Evolutionary conservation across 805 yeast genomes (phyloP).

Genomic region (Hemisphaericaspora nanyangensis): DNA sequence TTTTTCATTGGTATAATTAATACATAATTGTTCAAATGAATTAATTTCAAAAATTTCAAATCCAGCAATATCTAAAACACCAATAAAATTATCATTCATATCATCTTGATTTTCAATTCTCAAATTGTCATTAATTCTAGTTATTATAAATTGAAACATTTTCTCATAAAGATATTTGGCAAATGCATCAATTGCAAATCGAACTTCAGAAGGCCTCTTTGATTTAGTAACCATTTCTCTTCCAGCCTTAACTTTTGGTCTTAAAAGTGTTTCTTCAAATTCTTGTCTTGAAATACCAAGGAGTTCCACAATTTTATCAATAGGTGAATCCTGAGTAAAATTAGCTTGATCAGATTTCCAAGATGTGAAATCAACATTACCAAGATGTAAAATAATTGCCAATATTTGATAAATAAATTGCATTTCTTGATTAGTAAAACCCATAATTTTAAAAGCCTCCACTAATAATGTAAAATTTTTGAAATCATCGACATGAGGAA

Average conservation of each 20-base stretch:
- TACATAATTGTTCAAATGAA: conserved; percentile 59
- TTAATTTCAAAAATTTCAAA: conserved; percentile 56
- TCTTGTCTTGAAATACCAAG: conserved; percentile 59
- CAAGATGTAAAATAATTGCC: conserved; percentile 78
- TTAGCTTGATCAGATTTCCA: conserved; percentile 74
- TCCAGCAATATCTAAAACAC: conserved; percentile 60
- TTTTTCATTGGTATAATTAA: conserved; percentile 58
- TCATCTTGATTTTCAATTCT: conserved; percentile 13
- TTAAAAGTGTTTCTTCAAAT: conserved; percentile 55
- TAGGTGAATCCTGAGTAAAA: conserved; percentile 47
- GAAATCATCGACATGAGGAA: conserved; percentile 75
- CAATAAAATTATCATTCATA: conserved; percentile 37
- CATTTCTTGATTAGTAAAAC: conserved; percentile 54
- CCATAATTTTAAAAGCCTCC: conserved; percentile 70
- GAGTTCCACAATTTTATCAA: conserved; percentile 51
- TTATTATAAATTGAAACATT: conserved; percentile 73
- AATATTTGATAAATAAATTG: conserved; percentile 59
- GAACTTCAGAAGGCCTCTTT: conserved; percentile 74
- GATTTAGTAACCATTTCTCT: conserved; percentile 79
- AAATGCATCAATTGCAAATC: conserved; percentile 77
- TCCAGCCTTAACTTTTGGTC: conserved; percentile 90
- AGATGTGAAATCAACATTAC: conserved; percentile 73
- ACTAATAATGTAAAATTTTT: conserved; percentile 61
- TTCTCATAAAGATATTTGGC: conserved; percentile 85
- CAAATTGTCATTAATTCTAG: conserved; percentile 67